Evolutionary conservation across 2,329 filamentous ascomycete species (phyloP).

Genomic region (Xylariaceae sp.): DNA sequence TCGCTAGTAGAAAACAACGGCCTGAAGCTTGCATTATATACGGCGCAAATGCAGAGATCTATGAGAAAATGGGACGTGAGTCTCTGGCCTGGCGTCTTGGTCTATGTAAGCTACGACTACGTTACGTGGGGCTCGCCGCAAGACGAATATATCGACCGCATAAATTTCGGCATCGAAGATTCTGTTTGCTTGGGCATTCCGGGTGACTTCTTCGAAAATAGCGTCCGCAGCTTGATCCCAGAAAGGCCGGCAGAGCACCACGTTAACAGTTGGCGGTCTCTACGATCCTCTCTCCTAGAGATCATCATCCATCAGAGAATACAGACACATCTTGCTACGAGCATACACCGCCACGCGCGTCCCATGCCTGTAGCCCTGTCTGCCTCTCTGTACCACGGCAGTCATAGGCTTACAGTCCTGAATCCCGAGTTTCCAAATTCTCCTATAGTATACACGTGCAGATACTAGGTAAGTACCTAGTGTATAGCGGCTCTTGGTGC

Average conservation of each 20-base stretch:
- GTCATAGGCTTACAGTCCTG: no score
- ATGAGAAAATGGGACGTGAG: not conserved
- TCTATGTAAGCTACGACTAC: conserved; percentile 5
- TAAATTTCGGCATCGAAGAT: conserved; percentile 4
- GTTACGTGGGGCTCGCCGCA: not conserved
- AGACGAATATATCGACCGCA: conserved; percentile 3
- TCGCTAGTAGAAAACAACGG: not conserved
- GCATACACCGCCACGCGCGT: no score
- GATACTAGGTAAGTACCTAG: no score
- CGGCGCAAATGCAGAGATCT: not conserved
- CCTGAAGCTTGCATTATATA: not conserved
- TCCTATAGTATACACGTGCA: no score
- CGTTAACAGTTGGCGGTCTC: not conserved
- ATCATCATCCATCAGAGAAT: no score
- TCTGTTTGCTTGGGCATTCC: conserved; percentile 2
- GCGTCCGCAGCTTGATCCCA: not conserved
- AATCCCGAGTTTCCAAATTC: no score
- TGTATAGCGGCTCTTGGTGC: no score
- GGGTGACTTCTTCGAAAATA: not conserved
- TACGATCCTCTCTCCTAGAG: not conserved
- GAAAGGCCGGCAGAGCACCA: not conserved
- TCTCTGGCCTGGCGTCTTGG: not conserved
- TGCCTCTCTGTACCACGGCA: no score
- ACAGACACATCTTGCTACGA: no score
- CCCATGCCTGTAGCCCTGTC: no score